These are phyloP conservation scores for Hsuehochloa calcarea DNA, from an alignment of 176 grass and related monocot species.

Conservation along the genomic window DNA sequence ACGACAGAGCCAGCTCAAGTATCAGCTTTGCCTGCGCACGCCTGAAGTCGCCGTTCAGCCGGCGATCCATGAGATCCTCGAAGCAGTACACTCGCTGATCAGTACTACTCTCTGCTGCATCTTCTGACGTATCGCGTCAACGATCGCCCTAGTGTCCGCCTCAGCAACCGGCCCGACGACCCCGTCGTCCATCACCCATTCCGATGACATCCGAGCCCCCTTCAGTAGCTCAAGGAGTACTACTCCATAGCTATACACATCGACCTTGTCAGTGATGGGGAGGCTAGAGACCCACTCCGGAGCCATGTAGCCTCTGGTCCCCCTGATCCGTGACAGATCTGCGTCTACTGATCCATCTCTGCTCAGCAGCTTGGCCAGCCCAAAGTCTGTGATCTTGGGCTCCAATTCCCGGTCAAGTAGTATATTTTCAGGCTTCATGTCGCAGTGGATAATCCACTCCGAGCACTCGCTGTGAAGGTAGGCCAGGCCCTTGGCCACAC, in stretches of 20 bases:
- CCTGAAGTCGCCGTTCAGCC: no score
- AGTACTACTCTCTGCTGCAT: no score
- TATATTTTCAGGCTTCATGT: constrained; percentile 81
- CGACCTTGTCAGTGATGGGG: not conserved
- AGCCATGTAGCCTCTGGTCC: constrained; percentile 62
- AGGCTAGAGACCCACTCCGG: constrained; percentile 48
- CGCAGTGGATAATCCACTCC: constrained; percentile 81
- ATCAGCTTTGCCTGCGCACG: no score
- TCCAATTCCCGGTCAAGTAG: constrained; percentile 24
- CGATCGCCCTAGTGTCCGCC: no score
- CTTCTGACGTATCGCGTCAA: no score
- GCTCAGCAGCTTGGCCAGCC: no score
- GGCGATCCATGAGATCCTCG: no score
- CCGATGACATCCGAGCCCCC: not conserved
- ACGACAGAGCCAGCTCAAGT: no score
- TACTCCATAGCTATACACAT: constrained; percentile 4
- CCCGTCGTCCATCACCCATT: constrained; percentile 17
- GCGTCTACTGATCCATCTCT: no score
- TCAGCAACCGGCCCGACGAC: no score
- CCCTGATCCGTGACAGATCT: not conserved
- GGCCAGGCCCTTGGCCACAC: constrained; percentile 51
- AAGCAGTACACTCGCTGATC: no score
- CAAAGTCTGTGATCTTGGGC: no score
- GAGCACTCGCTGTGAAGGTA: constrained; percentile 82
- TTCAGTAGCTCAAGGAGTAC: constrained; percentile 15